Base-by-base conservation (phyloP, 495 filamentous ascomycete species). In the Penicillium longicatenatum region DNA sequence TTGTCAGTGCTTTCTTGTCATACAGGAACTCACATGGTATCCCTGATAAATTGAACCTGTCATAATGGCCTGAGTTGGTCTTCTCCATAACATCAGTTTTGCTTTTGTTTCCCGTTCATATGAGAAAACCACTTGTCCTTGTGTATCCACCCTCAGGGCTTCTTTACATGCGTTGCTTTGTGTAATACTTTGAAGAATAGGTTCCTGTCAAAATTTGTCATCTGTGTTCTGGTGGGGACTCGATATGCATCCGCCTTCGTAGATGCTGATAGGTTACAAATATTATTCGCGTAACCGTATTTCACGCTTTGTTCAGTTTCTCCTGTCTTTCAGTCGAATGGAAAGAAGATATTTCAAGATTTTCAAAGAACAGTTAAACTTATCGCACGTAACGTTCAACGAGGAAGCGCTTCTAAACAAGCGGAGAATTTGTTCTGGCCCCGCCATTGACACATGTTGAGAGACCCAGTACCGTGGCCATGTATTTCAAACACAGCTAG, bases 401-500 rank as follows among this genome's bases (percentile, higher is more conserved):
- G 26, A 26, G 26, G 26, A 4, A 4, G 26, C 3, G 26, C 7
- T 26, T 4, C 7, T 26, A 4, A 12, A 10, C 31, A 39, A 16
- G 37, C 16, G 37, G 14, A n/a, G 5, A 46, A 12, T 35, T 14
- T 9, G 11, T 54, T 30, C 6, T 47, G 21, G 42, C 26, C 24
- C 48, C 30, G 22, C 20, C 14, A 11, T 51, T 37, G 30, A 16
- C 22, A 49, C 24, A 33, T 30, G 22, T 59, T 53, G 30, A 6
- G 43, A 47, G 22, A 52, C 24, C 26, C 55, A 26, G 39, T 35
- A 47, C 45, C 51, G 24, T 44, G 35, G 20, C 26, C 39, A 7
- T 41, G 10, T 35, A 46, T 64, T 64, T 61, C 55, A 51, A 64
- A 64, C 20, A 53, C 21, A 29, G 39, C 62, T 33, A 45, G 12